phyloP scores from a whole-genome alignment of 2,329 filamentous ascomycete genomes.

The Trichoderma sp. region DNA sequence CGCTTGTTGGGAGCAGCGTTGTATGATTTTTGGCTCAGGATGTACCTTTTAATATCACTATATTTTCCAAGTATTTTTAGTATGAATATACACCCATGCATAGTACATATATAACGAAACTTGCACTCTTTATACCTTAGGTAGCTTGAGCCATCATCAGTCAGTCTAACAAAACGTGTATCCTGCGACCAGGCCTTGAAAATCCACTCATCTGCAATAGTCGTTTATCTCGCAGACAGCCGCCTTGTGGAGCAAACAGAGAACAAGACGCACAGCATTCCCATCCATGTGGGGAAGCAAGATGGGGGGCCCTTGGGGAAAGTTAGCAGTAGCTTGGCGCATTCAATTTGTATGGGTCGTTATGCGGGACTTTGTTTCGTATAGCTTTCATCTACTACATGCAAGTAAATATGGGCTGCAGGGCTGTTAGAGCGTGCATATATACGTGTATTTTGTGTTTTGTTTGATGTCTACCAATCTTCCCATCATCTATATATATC shows the following conservation, averaged over 20 bases:
- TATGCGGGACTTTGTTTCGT: neutral
- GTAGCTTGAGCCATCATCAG: no score
- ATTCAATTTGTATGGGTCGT: neutral
- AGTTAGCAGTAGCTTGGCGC: neutral
- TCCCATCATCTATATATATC: neutral
- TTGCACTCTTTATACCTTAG: neutral
- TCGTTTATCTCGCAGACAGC: neutral
- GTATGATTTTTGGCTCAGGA: constrained; percentile 15
- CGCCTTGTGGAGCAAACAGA: constrained; percentile 21
- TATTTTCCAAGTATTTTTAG: neutral
- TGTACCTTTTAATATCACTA: constrained; percentile 2
- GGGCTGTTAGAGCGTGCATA: neutral
- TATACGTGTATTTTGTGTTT: neutral
- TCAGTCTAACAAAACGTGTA: neutral
- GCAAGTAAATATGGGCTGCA: neutral
- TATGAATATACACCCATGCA: neutral
- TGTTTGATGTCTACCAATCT: neutral
- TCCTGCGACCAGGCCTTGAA: neutral
- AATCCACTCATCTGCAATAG: neutral
- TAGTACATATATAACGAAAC: neutral
- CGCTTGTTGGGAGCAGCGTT: neutral
- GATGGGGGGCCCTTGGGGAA: neutral
- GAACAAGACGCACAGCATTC: constrained; percentile 12
- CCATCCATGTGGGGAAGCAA: constrained; percentile 8
- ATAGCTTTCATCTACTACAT: neutral